These are phyloP conservation scores for Metarhizium anisopliae DNA, from an alignment of 2,329 filamentous ascomycete species.

Conservation along the genomic window DNA sequence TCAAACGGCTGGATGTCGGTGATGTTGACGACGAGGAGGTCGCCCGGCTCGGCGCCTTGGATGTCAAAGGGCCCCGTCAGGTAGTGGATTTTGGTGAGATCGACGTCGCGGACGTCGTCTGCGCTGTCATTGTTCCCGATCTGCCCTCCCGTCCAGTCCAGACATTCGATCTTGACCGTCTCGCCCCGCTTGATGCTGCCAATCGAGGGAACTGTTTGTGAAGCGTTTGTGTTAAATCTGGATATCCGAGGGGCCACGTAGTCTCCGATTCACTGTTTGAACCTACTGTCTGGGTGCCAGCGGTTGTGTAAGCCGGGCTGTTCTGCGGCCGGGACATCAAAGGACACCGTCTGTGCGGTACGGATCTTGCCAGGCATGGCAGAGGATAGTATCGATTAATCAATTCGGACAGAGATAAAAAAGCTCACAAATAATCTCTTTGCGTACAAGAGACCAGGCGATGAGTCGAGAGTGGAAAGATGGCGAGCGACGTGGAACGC, in stretches of 20 bases:
- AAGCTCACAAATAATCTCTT: too few species aligned
- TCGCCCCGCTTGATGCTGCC: conserved; percentile 72
- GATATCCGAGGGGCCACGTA: background rate
- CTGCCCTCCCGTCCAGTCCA: conserved; percentile 79
- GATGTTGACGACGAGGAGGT: conserved; percentile 79
- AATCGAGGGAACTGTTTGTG: conserved; percentile 57
- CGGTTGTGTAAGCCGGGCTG: conserved; percentile 70
- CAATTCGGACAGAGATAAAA: background rate
- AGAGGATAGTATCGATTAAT: background rate
- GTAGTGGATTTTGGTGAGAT: conserved; percentile 79
- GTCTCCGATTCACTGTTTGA: background rate
- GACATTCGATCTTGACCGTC: conserved; percentile 86
- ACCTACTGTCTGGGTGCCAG: conserved; percentile 82
- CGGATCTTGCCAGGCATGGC: conserved; percentile 44
- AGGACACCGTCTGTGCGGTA: conserved; percentile 37
- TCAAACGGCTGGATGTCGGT: conserved; percentile 87
- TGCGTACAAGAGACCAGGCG: too few species aligned
- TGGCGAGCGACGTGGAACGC: too few species aligned
- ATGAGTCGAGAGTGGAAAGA: too few species aligned
- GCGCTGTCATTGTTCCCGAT: conserved; percentile 84
- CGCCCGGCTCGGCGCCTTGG: conserved; percentile 74
- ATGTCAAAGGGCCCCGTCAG: conserved; percentile 85
- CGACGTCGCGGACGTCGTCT: conserved; percentile 79
- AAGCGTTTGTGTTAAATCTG: background rate
- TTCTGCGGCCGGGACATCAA: conserved; percentile 61